Evolutionary conservation across 139 green algal species (phyloP).

Genomic region (Tetradesmus obliquus): DNA sequence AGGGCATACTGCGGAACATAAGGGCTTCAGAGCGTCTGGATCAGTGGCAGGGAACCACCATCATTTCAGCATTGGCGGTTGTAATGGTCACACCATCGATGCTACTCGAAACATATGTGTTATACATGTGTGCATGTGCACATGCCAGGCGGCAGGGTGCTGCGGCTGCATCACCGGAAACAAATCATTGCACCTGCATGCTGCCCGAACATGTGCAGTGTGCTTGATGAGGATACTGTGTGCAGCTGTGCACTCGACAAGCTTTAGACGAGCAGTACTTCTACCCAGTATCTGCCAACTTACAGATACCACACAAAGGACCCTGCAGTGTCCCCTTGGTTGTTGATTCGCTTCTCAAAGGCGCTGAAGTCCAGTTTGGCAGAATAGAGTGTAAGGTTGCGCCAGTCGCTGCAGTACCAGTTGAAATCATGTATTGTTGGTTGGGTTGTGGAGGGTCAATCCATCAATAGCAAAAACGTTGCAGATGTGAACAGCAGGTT

Average conservation of each 20-base stretch:
- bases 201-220: too few species aligned
- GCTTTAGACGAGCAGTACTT: background rate
- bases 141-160: too few species aligned
- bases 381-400: constrained; percentile 34
- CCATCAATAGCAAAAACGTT: background rate
- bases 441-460: background rate
- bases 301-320: constrained; percentile 22
- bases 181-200: too few species aligned
- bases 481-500: background rate
- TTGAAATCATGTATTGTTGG: background rate
- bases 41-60: too few species aligned
- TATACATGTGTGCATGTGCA: too few species aligned
- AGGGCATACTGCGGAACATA: too few species aligned
- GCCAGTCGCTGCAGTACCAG: constrained; percentile 28
- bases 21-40: too few species aligned
- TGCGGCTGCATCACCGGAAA: too few species aligned
- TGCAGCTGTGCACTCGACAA: background rate
- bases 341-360: background rate
- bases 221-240: too few species aligned
- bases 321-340: background rate
- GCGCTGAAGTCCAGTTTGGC: constrained; percentile 31
- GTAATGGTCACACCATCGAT: too few species aligned
- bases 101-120: too few species aligned
- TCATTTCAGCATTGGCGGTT: too few species aligned
- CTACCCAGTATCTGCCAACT: background rate